phyloP scores from a whole-genome alignment of 352 stramenopile genomes.

The Phytopythium oedochilum region DNA sequence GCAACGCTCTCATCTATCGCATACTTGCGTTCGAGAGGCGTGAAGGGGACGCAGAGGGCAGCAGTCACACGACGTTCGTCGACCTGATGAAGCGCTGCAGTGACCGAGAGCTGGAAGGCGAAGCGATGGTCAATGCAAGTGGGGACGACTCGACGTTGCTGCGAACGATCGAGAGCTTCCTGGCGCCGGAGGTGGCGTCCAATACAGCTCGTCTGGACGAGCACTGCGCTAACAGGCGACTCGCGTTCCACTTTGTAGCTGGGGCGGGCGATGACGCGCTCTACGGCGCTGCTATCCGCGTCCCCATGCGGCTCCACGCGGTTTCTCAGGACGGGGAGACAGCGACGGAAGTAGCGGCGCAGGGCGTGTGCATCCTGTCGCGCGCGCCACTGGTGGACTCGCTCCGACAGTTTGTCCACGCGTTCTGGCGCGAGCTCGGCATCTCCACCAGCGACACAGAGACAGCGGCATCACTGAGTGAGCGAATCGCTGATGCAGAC shows the following conservation, averaged over 20 bases:
- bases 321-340: no score
- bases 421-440: constrained; percentile 9
- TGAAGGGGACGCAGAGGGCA: background rate
- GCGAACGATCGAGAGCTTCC: constrained; percentile 35
- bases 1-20: constrained; percentile 15
- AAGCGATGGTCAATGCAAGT: background rate
- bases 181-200: constrained; percentile 26
- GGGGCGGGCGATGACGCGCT: constrained; percentile 25
- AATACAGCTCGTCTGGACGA: constrained; percentile 9
- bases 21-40: constrained; percentile 16
- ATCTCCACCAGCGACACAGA: background rate
- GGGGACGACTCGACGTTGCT: constrained; percentile 5
- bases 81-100: background rate
- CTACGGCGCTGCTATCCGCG: constrained; percentile 41
- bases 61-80: background rate
- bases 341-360: background rate
- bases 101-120: background rate
- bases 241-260: constrained; percentile 58
- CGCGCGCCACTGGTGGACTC: constrained; percentile 46
- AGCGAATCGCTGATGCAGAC: background rate
- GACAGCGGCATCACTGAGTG: background rate
- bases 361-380: constrained; percentile 53
- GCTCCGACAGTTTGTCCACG: constrained; percentile 32
- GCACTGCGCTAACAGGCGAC: constrained; percentile 2
- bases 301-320: constrained; percentile 8